Conservation (phyloP, 2,329 filamentous ascomycete species). For the Bisporella sp. region DNA sequence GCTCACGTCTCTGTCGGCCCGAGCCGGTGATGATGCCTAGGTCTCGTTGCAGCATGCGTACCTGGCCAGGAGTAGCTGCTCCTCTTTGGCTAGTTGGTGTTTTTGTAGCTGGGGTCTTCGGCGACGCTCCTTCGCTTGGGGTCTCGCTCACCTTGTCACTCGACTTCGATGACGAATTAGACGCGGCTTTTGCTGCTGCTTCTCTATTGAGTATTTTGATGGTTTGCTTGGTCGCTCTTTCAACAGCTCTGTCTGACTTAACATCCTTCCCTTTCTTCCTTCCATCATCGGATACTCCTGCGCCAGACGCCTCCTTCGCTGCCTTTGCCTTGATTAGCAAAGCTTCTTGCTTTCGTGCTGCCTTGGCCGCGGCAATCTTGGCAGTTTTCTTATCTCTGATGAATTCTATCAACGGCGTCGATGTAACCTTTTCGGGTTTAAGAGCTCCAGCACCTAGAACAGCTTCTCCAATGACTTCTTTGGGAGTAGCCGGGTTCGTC, state of each 20-base stretch:
- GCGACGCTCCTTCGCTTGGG: slow-evolving; percentile 16
- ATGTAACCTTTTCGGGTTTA: slow-evolving; percentile 55
- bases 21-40: slow-evolving; percentile 57
- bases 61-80: slow-evolving; percentile 51
- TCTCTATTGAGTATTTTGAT: slow-evolving; percentile 59
- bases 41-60: slow-evolving; percentile 59
- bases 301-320: slow-evolving; percentile 40
- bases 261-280: slow-evolving; percentile 54
- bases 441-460: slow-evolving; percentile 11
- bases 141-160: background rate
- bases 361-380: slow-evolving; percentile 49
- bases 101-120: slow-evolving; percentile 49
- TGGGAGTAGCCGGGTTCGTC: slow-evolving; percentile 56
- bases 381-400: slow-evolving; percentile 83
- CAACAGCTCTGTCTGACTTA: slow-evolving; percentile 52
- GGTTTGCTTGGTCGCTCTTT: slow-evolving; percentile 55
- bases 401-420: slow-evolving; percentile 84
- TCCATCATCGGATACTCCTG: slow-evolving; percentile 34
- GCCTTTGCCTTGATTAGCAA: slow-evolving; percentile 46
- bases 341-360: slow-evolving; percentile 41
- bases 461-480: slow-evolving; percentile 40
- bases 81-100: slow-evolving; percentile 27
- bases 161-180: slow-evolving; percentile 11
- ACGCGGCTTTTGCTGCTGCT: slow-evolving; percentile 40
- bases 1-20: slow-evolving; percentile 51